Percentiles rank a stretch among this genome's conserved stretches.
Evolutionary conservation across 2,329 filamentous ascomycete species (phyloP).

Genomic region (Scedosporium apiospermum): DNA sequence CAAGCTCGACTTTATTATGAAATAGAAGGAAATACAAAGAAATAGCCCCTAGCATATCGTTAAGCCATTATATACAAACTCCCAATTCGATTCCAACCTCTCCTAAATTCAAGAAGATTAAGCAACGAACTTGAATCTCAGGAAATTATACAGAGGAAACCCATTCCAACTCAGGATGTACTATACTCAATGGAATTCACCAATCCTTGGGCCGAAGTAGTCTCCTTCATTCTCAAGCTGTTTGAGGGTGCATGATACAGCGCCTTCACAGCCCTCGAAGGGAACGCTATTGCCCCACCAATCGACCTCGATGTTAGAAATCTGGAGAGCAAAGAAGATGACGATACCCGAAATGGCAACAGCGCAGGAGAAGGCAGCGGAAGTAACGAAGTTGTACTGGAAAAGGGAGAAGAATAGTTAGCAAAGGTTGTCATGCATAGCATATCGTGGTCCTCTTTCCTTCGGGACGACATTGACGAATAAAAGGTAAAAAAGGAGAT

Average conservation of each 20-base stretch:
- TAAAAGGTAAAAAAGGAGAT: neutral
- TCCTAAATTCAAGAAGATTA: neutral
- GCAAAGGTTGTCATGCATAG: neutral
- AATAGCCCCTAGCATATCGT: neutral
- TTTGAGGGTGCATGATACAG: constrained; percentile 25
- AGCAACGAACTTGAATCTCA: neutral
- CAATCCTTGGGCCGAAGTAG: constrained; percentile 20
- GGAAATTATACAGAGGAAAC: neutral
- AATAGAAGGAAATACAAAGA: neutral
- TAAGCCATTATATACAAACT: neutral
- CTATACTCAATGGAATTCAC: constrained; percentile 8
- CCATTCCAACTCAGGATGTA: neutral
- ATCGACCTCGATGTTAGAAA: constrained; percentile 27
- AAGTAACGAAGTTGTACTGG: constrained; percentile 44
- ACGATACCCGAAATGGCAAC: constrained; percentile 41
- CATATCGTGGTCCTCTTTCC: neutral
- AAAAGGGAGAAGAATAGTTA: neutral
- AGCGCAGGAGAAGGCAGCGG: constrained; percentile 38
- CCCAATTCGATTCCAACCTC: neutral
- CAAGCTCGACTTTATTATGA: too few species aligned
- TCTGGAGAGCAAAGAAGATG: constrained; percentile 44
- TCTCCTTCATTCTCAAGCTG: constrained; percentile 21
- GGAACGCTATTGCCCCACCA: constrained; percentile 41
- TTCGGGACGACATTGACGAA: neutral
- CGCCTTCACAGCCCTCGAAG: constrained; percentile 30